Conservation (phyloP, 257 asterid species). For the Plantago elongata region DNA sequence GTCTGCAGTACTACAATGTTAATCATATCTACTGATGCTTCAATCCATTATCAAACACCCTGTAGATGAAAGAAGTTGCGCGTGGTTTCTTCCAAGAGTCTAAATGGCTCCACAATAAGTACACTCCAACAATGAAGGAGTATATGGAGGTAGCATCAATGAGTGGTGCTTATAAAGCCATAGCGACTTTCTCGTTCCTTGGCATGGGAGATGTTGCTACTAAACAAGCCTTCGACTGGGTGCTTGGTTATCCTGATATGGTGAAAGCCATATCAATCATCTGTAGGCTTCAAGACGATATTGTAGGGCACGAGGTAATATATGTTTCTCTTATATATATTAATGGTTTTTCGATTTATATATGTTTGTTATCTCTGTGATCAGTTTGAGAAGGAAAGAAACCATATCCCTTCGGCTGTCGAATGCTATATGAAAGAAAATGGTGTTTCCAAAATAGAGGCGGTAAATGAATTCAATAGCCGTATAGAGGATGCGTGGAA, state of each 20-base stretch:
- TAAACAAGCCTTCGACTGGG: constrained; percentile 23
- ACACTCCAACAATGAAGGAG: constrained; percentile 13
- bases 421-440: constrained; percentile 27
- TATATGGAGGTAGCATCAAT: constrained; percentile 22
- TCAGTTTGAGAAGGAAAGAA: constrained; percentile 28
- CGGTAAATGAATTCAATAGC: constrained; percentile 2
- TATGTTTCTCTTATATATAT: too few species aligned
- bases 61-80: too few species aligned
- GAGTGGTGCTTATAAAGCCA: constrained; percentile 1
- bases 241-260: constrained; percentile 19
- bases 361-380: too few species aligned
- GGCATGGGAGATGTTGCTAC: constrained; percentile 25
- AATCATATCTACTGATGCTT: too few species aligned
- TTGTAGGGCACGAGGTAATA: constrained; percentile 22
- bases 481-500: constrained; percentile 27
- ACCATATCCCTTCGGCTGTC: constrained; percentile 23
- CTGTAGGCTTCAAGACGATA: constrained; percentile 23
- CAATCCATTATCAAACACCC: too few species aligned
- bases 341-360: too few species aligned
- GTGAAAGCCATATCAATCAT: constrained; percentile 16
- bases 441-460: constrained; percentile 7
- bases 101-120: too few species aligned
- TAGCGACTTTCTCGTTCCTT: constrained; percentile 20
- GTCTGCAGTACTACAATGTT: too few species aligned
- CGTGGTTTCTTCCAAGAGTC: background rate